A percentile compares a stretch with the other conserved stretches of the same genome.
Conservation (phyloP, 139 green algal genomes). For the Deuterostichococcus epilithicus region DNA sequence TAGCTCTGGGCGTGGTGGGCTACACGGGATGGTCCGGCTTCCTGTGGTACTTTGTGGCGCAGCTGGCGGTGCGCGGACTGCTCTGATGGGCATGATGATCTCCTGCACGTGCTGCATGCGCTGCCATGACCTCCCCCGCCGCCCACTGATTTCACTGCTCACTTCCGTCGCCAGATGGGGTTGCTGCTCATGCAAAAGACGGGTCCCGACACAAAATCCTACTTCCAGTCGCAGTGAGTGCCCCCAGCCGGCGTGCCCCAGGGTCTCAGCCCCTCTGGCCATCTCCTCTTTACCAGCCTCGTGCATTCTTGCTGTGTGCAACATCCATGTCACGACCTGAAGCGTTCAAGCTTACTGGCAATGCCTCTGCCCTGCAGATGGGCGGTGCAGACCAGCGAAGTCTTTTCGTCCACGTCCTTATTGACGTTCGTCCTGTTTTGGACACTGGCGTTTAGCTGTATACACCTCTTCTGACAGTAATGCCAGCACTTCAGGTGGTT, state of each 20-base stretch:
- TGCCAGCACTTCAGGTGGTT: not conserved
- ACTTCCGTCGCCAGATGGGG: not conserved
- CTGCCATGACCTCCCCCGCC: too few relatives aligned
- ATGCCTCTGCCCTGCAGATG: conserved; percentile 16
- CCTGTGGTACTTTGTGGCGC: conserved; percentile 29
- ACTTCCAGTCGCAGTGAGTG: conserved; percentile 6
- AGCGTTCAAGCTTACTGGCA: too few relatives aligned
- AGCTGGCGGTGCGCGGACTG: conserved; percentile 26
- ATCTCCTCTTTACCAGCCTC: too few relatives aligned
- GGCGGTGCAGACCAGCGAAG: conserved; percentile 15
- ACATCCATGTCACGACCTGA: not conserved
- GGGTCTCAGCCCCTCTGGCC: too few relatives aligned
- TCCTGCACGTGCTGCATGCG: too few relatives aligned
- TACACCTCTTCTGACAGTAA: conserved; percentile 38
- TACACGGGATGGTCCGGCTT: conserved; percentile 48
- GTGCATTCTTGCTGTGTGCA: too few relatives aligned
- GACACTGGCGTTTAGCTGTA: conserved; percentile 44
- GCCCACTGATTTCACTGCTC: too few relatives aligned
- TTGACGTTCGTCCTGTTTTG: conserved; percentile 58
- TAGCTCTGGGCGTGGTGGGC: conserved; percentile 32
- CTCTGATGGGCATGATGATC: too few relatives aligned
- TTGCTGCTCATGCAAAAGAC: not conserved
- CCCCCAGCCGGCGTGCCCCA: too few relatives aligned
- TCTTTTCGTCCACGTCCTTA: conserved; percentile 37
- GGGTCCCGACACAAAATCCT: not conserved